Evolutionary conservation across 257 asterid species (phyloP).

Genomic region (Capsicum pubescens): DNA sequence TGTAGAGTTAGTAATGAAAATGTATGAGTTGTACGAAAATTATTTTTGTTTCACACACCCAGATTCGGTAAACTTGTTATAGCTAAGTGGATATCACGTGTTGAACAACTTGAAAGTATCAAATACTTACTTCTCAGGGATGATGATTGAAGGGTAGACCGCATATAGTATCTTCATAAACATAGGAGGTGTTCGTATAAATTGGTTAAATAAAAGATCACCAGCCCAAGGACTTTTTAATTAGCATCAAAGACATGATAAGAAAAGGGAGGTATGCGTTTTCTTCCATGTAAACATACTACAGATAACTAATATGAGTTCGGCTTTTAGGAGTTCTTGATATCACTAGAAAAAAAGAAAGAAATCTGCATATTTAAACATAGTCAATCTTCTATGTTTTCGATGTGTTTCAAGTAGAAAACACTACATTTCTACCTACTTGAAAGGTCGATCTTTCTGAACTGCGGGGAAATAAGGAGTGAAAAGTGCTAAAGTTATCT

Average conservation of each 20-base stretch:
- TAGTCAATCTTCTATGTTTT: no score
- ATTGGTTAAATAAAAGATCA: background rate
- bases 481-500: no score
- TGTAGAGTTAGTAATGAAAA: background rate
- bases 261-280: background rate
- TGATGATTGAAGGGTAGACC: conserved; percentile 55
- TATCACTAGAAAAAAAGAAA: no score
- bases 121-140: conserved; percentile 44
- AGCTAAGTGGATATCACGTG: background rate
- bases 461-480: background rate
- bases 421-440: no score
- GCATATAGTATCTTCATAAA: conserved; percentile 39
- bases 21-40: background rate
- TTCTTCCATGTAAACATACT: no score
- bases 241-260: background rate
- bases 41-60: background rate
- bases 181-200: conserved; percentile 3
- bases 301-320: no score
- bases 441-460: background rate
- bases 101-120: background rate
- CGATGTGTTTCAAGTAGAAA: no score
- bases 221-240: background rate
- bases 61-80: background rate
- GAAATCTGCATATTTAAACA: no score
- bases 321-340: no score